Evolutionary conservation across 2,329 filamentous ascomycete species (phyloP), one percentile per base, ranked within the genome.

Genomic region (Stemphylium vesicarium): DNA sequence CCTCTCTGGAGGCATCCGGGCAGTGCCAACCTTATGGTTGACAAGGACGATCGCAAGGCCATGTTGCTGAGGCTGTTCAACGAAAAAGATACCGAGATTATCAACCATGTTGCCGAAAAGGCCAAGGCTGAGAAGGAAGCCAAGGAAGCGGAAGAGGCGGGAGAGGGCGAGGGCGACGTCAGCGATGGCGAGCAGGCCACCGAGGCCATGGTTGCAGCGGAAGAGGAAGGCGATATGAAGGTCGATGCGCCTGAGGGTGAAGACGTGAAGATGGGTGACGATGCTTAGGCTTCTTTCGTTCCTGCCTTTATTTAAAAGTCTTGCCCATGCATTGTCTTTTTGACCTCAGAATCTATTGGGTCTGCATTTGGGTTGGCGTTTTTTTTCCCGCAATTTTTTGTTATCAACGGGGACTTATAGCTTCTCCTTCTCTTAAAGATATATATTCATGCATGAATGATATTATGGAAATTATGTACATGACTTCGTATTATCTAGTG

Each of bases 21-120:
- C 66, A 94, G 90, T 16, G 82, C 98, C 55, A 99, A 99, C 75
- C 85, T 99, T 49, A 99, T 99, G 95, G 82, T 99, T 70, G 94
- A 95, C 44, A 99, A 99, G 80, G 95, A 99, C 75, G 95, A 99
- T 63, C 86, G 95, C 13, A 88, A 77, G 70, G 95, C 95, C 1
- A 96, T 98, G 91, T 80, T 98, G 65, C 81, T 98, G 60, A 84
- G 95, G 18, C 82, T 99, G 57, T 99, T 89, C 79, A 96, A 97
- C 72, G 94, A 98, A 66, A 89, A 89, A 24, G 89, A 90, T 0
- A 91, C 91, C 4, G 82, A 96, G 42, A 84, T 96, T 59, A 74
- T 71, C 48, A 75, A 76, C 48, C 69, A 74, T 26, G 71, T 74
- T 0, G 64, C 65, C 8, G 72, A 75, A 10, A 69, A 73, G 57